phyloP scores from a whole-genome alignment of 192 early-diverging fungal genomes.

The Entomortierella beljakovae region DNA sequence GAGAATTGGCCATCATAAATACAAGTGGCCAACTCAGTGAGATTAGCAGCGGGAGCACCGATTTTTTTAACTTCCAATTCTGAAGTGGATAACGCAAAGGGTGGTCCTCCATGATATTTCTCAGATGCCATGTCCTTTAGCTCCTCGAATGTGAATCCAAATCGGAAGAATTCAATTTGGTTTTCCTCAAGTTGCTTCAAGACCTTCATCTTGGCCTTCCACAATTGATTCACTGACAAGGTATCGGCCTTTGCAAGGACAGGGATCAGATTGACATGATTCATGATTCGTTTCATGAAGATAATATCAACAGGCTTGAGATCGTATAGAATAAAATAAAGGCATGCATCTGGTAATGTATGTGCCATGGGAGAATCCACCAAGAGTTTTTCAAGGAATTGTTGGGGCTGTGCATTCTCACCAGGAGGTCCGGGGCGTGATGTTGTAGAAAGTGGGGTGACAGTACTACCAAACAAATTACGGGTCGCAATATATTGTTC shows the following conservation, averaged over 20 bases:
- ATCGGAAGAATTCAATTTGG: conserved; percentile 46
- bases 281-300: conserved; percentile 95
- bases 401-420: conserved; percentile 3
- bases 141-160: conserved; percentile 36
- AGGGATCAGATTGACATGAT: conserved; percentile 94
- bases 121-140: conserved; percentile 41
- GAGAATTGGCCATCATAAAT: conserved; percentile 45
- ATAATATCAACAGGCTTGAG: conserved; percentile 91
- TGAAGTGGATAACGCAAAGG: conserved; percentile 39
- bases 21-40: conserved; percentile 35
- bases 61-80: conserved; percentile 27
- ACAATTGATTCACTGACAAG: conserved; percentile 84
- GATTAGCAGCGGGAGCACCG: neutral
- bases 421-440: conserved; percentile 12
- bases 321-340: conserved; percentile 52
- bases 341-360: conserved; percentile 41
- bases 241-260: conserved; percentile 96
- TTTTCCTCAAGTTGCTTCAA: conserved; percentile 47
- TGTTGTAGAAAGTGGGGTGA: conserved; percentile 36
- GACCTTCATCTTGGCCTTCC: conserved; percentile 87
- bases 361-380: conserved; percentile 51
- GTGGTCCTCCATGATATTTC: conserved; percentile 40
- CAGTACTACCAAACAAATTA: conserved; percentile 29
- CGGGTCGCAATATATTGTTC: conserved; percentile 41
- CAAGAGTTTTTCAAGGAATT: conserved; percentile 40